These are phyloP conservation scores for Pholiota microspora DNA, from an alignment of 768 basidiomycete genomes.

Conservation along the genomic window DNA sequence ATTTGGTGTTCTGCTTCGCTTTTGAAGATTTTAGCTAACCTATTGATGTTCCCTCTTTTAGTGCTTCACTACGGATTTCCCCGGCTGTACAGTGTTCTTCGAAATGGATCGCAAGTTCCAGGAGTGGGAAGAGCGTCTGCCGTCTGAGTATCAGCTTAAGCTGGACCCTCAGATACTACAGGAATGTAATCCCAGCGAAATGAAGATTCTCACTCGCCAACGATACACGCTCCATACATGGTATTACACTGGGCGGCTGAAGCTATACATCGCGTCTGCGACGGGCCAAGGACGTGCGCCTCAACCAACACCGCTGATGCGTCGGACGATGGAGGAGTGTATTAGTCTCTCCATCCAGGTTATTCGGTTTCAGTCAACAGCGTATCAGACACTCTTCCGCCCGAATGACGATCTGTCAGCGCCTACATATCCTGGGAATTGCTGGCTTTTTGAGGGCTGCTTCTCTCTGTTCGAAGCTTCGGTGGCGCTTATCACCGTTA, in stretches of 20 bases:
- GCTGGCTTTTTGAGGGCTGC: conserved; percentile 43
- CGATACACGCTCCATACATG: conserved; percentile 43
- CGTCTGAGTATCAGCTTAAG: conserved; percentile 37
- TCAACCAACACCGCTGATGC: conserved; percentile 24
- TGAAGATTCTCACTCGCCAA: conserved; percentile 34
- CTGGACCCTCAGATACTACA: conserved; percentile 24
- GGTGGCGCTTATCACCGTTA: conserved; percentile 41
- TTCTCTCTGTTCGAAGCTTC: conserved; percentile 46
- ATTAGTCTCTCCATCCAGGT: conserved; percentile 39
- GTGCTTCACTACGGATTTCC: conserved; percentile 35
- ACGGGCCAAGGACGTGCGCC: conserved; percentile 29
- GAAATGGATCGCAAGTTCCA: conserved; percentile 42
- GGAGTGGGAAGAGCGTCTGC: conserved; percentile 42
- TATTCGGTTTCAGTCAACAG: conserved; percentile 41
- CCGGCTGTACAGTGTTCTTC: conserved; percentile 33
- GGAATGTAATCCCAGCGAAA: conserved; percentile 27
- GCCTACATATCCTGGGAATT: conserved; percentile 27
- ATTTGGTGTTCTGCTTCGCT: background rate
- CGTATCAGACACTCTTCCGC: conserved; percentile 26
- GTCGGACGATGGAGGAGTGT: conserved; percentile 36
- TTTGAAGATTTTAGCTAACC: background rate
- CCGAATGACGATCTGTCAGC: conserved; percentile 19
- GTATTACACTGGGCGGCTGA: conserved; percentile 44
- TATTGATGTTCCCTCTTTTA: conserved; percentile 17
- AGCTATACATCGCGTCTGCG: conserved; percentile 41